A percentile compares a stretch with the other conserved stretches of the same genome.
These are phyloP conservation scores for Aspergillus tubingensis DNA, from an alignment of 2,329 filamentous ascomycete genomes.

Conservation along the genomic window DNA sequence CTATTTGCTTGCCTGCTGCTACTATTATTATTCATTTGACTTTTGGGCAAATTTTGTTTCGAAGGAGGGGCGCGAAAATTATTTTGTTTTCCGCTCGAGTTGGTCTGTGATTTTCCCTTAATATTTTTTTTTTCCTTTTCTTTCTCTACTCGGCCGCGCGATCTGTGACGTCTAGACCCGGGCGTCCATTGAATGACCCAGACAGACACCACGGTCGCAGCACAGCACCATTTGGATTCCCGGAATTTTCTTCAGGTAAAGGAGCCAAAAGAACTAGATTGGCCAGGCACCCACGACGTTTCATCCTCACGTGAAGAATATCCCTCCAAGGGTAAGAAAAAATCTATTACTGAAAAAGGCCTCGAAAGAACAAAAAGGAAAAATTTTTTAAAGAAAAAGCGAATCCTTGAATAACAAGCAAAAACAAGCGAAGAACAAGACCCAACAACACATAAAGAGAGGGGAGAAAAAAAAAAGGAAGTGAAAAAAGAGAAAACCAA, in stretches of 20 bases:
- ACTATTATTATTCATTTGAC: conserved; percentile 16
- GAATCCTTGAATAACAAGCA: not conserved
- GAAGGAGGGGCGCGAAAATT: conserved; percentile 1
- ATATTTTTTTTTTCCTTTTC: not conserved
- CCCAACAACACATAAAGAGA: not conserved
- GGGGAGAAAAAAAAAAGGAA: not conserved
- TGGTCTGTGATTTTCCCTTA: not conserved
- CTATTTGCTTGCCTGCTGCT: not conserved
- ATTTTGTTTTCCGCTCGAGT: not conserved
- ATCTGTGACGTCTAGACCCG: conserved; percentile 9
- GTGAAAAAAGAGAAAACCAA: not conserved
- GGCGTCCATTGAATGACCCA: conserved; percentile 12
- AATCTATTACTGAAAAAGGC: no score
- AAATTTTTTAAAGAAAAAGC: not conserved
- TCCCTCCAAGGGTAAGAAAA: not conserved
- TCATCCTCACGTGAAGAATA: conserved; percentile 8
- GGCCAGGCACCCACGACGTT: not conserved
- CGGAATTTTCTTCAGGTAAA: conserved; percentile 3
- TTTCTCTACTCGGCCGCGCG: not conserved
- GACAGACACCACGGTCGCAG: conserved; percentile 11
- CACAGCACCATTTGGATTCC: conserved; percentile 5
- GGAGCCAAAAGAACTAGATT: not conserved
- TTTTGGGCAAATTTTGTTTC: not conserved
- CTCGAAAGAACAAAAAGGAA: no score
- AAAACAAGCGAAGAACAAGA: conserved; percentile 6